These are phyloP conservation scores for Senna siamea DNA, from an alignment of 306 rosid genomes.

Conservation along the genomic window DNA sequence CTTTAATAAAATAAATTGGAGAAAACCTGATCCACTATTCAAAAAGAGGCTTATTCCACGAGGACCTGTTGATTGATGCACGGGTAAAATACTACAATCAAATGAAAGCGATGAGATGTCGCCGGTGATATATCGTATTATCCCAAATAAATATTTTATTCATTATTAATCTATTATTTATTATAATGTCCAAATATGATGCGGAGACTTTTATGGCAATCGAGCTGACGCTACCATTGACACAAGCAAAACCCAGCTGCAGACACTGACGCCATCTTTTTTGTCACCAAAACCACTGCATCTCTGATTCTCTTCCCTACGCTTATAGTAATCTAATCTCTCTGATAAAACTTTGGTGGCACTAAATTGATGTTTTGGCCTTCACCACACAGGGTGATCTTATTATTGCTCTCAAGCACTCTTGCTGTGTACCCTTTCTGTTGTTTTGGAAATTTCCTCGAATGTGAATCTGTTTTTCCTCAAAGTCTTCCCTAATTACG, in stretches of 20 bases:
- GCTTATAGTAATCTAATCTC: neutral
- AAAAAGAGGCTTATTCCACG: too few relatives aligned
- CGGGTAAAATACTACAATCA: too few relatives aligned
- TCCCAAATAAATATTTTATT: too few relatives aligned
- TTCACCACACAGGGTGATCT: slow-evolving; percentile 14
- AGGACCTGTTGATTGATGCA: too few relatives aligned
- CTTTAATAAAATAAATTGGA: too few relatives aligned
- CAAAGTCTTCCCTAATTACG: neutral
- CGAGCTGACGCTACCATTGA: slow-evolving; percentile 39
- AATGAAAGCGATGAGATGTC: too few relatives aligned
- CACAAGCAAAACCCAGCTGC: slow-evolving; percentile 59
- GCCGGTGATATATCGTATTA: too few relatives aligned
- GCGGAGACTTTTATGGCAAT: neutral
- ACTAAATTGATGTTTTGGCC: neutral
- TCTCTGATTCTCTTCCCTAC: slow-evolving; percentile 53
- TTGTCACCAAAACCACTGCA: slow-evolving; percentile 72
- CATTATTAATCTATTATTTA: too few relatives aligned
- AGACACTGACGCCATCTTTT: slow-evolving; percentile 51
- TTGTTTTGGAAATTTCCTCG: slow-evolving; percentile 39
- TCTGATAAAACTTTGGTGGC: slow-evolving; percentile 44
- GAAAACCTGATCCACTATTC: too few relatives aligned
- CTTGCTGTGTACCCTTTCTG: neutral
- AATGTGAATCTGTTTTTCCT: slow-evolving; percentile 32
- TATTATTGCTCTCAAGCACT: neutral
- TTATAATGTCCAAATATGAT: too few relatives aligned